A percentile compares a stretch with the other conserved stretches of the same genome.
phyloP scores from a whole-genome alignment of 2,329 filamentous ascomycete species.

The Lasiodiplodia citricola region DNA sequence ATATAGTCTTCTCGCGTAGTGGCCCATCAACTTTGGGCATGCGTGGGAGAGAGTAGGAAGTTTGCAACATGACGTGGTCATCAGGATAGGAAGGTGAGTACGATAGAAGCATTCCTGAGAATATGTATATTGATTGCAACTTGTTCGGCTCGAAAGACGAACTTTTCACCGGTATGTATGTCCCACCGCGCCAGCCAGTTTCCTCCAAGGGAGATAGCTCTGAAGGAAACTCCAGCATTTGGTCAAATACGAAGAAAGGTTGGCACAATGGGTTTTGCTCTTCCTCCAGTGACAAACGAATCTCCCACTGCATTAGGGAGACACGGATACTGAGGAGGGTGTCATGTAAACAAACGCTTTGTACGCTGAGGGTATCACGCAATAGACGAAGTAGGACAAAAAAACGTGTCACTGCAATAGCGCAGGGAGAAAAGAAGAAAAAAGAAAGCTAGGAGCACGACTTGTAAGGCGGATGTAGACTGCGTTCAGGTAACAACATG shows the following conservation, averaged over 20 bases:
- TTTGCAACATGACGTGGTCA: not conserved
- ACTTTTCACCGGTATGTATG: not conserved
- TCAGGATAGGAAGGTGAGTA: not conserved
- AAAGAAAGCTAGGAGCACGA: not conserved
- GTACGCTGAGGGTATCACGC: constrained; percentile 2
- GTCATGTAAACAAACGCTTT: not conserved
- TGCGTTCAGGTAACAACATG: constrained; percentile 10
- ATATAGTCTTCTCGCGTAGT: constrained; percentile 2
- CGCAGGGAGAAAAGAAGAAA: not conserved
- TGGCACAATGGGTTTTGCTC: constrained; percentile 30
- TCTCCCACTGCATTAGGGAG: constrained; percentile 36
- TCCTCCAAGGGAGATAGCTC: constrained; percentile 9
- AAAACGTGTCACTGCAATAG: not conserved
- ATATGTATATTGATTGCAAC: not conserved
- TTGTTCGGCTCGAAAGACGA: not conserved
- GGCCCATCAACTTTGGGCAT: not conserved
- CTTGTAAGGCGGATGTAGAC: constrained; percentile 16
- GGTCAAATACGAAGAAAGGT: constrained; percentile 29
- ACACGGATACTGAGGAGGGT: constrained; percentile 42
- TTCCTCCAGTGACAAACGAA: constrained; percentile 43
- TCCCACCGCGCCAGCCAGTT: constrained; percentile 30
- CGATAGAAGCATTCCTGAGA: not conserved
- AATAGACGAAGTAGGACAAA: not conserved
- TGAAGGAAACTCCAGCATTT: constrained; percentile 32
- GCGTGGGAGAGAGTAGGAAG: not conserved